These are phyloP conservation scores for Ceratocystis alfenasii DNA, from an alignment of 2,329 filamentous ascomycete genomes.

Conservation along the genomic window DNA sequence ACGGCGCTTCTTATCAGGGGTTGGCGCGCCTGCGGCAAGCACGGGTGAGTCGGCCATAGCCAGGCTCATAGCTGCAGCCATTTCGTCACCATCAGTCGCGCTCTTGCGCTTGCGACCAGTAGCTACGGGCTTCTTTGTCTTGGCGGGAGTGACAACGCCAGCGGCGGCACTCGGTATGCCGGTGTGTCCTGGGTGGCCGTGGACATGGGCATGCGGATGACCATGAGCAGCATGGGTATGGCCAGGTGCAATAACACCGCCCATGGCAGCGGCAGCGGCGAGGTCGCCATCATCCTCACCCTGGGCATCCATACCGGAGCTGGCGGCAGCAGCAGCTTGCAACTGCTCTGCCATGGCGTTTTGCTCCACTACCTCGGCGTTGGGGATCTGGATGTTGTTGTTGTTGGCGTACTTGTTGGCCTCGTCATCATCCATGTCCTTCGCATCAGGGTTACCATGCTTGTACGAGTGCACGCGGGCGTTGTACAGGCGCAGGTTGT, in stretches of 20 bases:
- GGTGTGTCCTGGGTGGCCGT: neutral
- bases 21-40: constrained; percentile 30
- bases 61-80: constrained; percentile 30
- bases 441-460: constrained; percentile 44
- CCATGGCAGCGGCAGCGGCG: constrained; percentile 10
- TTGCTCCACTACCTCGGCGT: constrained; percentile 39
- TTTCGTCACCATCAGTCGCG: constrained; percentile 25
- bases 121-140: constrained; percentile 45
- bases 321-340: constrained; percentile 32
- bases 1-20: constrained; percentile 53
- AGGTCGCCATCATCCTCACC: constrained; percentile 36
- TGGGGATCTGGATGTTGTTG: constrained; percentile 43
- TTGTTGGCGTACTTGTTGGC: constrained; percentile 50
- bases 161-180: neutral
- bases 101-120: constrained; percentile 45
- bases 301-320: constrained; percentile 30
- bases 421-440: constrained; percentile 50
- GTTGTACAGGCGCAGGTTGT: constrained; percentile 54
- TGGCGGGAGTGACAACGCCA: constrained; percentile 31
- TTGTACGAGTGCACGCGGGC: constrained; percentile 55
- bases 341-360: constrained; percentile 50
- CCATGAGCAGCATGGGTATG: constrained; percentile 7
- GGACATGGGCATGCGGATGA: constrained; percentile 22
- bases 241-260: neutral
- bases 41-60: constrained; percentile 33